Percentiles rank a stretch among this genome's conserved stretches.
These are phyloP conservation scores for Mycena kentingensis DNA, from an alignment of 768 basidiomycete species.

Conservation along the genomic window DNA sequence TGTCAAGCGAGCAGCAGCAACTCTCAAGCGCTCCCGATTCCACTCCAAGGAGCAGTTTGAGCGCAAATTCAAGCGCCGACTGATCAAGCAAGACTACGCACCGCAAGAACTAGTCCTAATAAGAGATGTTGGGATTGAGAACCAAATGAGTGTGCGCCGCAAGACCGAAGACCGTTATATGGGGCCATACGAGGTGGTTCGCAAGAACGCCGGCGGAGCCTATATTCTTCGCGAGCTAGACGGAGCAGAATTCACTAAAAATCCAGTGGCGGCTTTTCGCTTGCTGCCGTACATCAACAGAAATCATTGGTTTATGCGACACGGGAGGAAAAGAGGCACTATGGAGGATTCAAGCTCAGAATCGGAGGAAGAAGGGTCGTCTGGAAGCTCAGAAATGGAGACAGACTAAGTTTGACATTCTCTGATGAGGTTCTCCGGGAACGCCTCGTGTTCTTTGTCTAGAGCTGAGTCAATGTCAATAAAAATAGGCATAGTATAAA, in stretches of 20 bases:
- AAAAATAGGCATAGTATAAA: too few species aligned
- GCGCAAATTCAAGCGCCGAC: slow-evolving; percentile 9
- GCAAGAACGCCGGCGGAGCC: slow-evolving; percentile 12
- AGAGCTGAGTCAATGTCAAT: too few species aligned
- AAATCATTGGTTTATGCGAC: background rate
- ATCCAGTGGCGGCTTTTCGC: slow-evolving; percentile 9
- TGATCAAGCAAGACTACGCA: slow-evolving; percentile 16
- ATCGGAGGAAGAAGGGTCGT: too few species aligned
- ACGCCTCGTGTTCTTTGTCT: too few species aligned
- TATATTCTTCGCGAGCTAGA: slow-evolving; percentile 14
- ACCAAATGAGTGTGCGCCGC: slow-evolving; percentile 9
- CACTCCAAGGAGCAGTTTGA: slow-evolving; percentile 28
- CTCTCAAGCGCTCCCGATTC: slow-evolving; percentile 20
- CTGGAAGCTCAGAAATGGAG: too few species aligned
- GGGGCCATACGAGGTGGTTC: slow-evolving; percentile 26
- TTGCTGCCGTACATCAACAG: slow-evolving; percentile 11
- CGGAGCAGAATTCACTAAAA: background rate
- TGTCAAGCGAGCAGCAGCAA: slow-evolving; percentile 16
- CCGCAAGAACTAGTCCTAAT: slow-evolving; percentile 27
- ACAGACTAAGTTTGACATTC: too few species aligned
- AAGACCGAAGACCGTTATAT: slow-evolving; percentile 24
- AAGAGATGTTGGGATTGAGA: slow-evolving; percentile 23
- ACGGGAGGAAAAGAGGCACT: too few species aligned
- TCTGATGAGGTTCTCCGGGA: too few species aligned
- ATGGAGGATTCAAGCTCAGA: too few species aligned